Evolutionary conservation across 1,139 yeast genomes (phyloP), one percentile per base, ranked within the genome.

Genomic region (Torulaspora pretoriensis): DNA sequence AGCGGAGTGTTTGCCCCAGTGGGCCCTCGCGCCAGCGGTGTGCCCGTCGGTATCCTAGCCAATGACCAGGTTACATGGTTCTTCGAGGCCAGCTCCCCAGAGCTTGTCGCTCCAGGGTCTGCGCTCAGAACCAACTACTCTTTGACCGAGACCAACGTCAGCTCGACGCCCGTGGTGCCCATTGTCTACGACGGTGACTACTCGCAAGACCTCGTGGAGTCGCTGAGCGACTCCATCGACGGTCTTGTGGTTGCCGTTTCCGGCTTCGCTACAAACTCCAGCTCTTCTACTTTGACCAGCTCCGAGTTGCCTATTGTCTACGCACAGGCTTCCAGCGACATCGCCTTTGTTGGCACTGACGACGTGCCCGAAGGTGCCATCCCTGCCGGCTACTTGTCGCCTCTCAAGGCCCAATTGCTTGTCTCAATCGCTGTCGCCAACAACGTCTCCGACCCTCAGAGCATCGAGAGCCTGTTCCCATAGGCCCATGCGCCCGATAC

Each of bases 331-430:
- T 40, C 45, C 10, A 50, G 52, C 12, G 51, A 50, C 27, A 43
- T 55, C 33, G 43, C 37, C 38, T 43, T 40, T 39, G 49, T 54
- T n/a, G 32, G 46, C 25, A 22, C 35, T 12, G 52, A 46, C 24
- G 61, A 58, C 40, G 56, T 59, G 24, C 61, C 63, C 40, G 38
- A 31, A 2, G 55, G 55, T 34, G 52, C 63, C 16, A 51, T 60
- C 38, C 58, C 59, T 24, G 65, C 59, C 26, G 65, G 65, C 33
- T 52, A 52, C 45, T 46, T 62, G 42, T 52, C 64, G 29, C 65
- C 67, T 42, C 43, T 52, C 34, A 57, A 62, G 52, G 61, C 65
- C 25, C 63, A 61, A 47, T 38, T 63, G 19, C 49, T 63, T 39
- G 49, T 60, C 39, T 44, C 59, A 9, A 52, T 63, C 35, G 65